Evolutionary conservation across 2,329 filamentous ascomycete genomes (phyloP).

Genomic region (Myriosclerotinia curreyana): DNA sequence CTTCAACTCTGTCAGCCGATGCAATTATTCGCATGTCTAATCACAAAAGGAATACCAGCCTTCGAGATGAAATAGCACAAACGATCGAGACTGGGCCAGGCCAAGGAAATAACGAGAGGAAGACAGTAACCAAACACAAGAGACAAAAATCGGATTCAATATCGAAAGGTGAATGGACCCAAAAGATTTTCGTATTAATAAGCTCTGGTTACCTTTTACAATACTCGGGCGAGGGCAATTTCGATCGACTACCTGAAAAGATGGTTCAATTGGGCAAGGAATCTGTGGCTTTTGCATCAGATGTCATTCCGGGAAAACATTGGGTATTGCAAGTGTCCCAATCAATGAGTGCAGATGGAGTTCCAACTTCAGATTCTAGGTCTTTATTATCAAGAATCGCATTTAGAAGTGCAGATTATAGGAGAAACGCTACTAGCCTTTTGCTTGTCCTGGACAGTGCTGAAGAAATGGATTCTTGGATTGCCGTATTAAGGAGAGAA

Average conservation of each 20-base stretch:
- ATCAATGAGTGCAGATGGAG: conserved; percentile 57
- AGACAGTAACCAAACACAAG: conserved; percentile 44
- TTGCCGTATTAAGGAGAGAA: conserved; percentile 63
- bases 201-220: conserved; percentile 70
- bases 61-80: conserved; percentile 41
- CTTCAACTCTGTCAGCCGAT: conserved; percentile 67
- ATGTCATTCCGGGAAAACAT: conserved; percentile 74
- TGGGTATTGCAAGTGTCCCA: conserved; percentile 78
- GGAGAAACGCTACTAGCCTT: conserved; percentile 58
- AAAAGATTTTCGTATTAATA: conserved; percentile 69
- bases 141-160: conserved; percentile 40
- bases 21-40: conserved; percentile 58
- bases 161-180: conserved; percentile 59
- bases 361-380: conserved; percentile 49
- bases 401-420: conserved; percentile 54
- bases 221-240: conserved; percentile 67
- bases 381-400: conserved; percentile 65
- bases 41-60: conserved; percentile 51
- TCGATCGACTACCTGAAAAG: conserved; percentile 71
- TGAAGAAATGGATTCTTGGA: conserved; percentile 75
- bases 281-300: conserved; percentile 76
- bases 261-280: conserved; percentile 68
- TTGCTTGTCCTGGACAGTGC: conserved; percentile 70
- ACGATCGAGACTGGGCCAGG: conserved; percentile 30
- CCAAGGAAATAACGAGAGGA: conserved; percentile 32